A percentile compares a stretch with the other conserved stretches of the same genome.
These are phyloP conservation scores for Musa acuminata DNA, from an alignment of 176 grass and related monocot species.

Conservation along the genomic window DNA sequence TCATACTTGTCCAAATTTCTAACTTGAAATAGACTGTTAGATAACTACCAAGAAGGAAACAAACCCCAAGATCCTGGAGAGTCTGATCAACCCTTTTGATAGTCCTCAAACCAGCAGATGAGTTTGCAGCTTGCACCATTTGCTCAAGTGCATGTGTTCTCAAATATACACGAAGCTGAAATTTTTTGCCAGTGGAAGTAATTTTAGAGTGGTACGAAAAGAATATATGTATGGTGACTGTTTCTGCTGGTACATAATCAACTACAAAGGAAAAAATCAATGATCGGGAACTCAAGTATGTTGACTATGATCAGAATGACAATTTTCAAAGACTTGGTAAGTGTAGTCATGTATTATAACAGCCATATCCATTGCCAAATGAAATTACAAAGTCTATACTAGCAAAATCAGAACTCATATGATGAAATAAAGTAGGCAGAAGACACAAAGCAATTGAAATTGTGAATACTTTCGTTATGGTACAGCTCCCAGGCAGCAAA, in stretches of 20 bases:
- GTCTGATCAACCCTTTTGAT: slow-evolving; percentile 85
- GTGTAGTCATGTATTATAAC: neutral
- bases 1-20: neutral
- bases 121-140: slow-evolving; percentile 89
- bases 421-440: neutral
- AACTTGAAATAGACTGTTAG: neutral
- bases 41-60: slow-evolving; percentile 22
- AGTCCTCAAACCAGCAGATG: slow-evolving; percentile 73
- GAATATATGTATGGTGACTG: neutral
- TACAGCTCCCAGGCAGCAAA: neutral
- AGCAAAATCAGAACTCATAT: neutral
- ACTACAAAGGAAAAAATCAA: neutral
- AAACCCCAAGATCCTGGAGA: slow-evolving; percentile 83
- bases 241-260: neutral
- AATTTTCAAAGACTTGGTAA: neutral
- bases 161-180: slow-evolving; percentile 83
- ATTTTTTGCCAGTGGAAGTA: neutral
- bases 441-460: neutral
- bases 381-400: neutral
- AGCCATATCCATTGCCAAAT: neutral
- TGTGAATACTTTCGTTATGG: neutral
- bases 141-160: slow-evolving; percentile 88
- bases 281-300: neutral
- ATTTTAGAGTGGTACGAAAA: neutral
- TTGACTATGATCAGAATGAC: neutral